phyloP scores from a whole-genome alignment of 169 alveolate species.

The Plasmodium ovale region DNA sequence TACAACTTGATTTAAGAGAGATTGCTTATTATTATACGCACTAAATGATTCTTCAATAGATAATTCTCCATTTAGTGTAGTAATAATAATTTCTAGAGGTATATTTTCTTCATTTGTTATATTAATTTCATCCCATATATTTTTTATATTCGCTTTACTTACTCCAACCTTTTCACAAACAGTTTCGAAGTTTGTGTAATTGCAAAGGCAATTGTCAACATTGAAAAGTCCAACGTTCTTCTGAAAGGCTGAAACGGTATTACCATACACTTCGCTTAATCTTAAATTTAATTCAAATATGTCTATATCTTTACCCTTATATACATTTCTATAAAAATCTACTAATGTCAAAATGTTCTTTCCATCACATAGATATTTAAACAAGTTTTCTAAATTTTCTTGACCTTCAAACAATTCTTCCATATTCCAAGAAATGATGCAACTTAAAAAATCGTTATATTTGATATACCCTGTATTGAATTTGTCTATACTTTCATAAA shows the following conservation, averaged over 20 bases:
- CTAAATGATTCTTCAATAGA: slow-evolving; percentile 52
- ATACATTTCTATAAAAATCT: slow-evolving; percentile 55
- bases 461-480: slow-evolving; percentile 71
- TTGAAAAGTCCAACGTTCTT: slow-evolving; percentile 21
- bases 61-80: slow-evolving; percentile 65
- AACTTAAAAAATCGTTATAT: slow-evolving; percentile 55
- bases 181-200: slow-evolving; percentile 19
- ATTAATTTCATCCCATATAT: slow-evolving; percentile 69
- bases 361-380: slow-evolving; percentile 55
- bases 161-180: slow-evolving; percentile 66
- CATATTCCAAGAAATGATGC: slow-evolving; percentile 18
- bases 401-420: slow-evolving; percentile 35
- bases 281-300: slow-evolving; percentile 56
- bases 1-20: slow-evolving; percentile 69
- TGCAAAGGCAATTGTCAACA: slow-evolving; percentile 15
- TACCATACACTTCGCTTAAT: slow-evolving; percentile 54
- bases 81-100: slow-evolving; percentile 59
- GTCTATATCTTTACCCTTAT: slow-evolving; percentile 35
- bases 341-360: slow-evolving; percentile 41
- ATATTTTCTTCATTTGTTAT: slow-evolving; percentile 66
- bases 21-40: slow-evolving; percentile 37
- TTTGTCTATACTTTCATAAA: slow-evolving; percentile 74
- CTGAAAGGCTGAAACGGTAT: slow-evolving; percentile 34
- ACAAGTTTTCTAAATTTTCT: slow-evolving; percentile 55
- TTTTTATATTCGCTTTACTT: slow-evolving; percentile 14